A percentile compares a stretch with the other conserved stretches of the same genome.
Conservation (phyloP, 768 basidiomycete species). For the Artomyces pyxidatus region DNA sequence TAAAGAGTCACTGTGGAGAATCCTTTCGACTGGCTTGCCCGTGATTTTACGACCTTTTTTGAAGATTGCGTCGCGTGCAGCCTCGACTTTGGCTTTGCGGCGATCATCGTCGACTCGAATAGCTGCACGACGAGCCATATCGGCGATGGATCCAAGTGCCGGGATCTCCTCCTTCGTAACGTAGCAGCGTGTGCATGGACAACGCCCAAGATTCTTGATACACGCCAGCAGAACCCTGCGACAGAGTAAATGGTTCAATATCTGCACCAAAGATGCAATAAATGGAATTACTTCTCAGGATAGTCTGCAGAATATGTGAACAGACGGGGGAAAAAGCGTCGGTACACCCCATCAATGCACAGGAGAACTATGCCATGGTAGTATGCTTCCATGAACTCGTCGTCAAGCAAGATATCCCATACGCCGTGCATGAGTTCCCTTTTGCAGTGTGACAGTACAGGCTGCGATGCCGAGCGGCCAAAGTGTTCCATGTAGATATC, state of each 20-base stretch:
- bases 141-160: slow-evolving; percentile 8
- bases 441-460: slow-evolving; percentile 21
- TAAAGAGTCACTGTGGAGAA: slow-evolving; percentile 13
- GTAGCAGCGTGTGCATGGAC: slow-evolving; percentile 25
- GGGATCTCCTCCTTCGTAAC: slow-evolving; percentile 13
- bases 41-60: slow-evolving; percentile 5
- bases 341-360: slow-evolving; percentile 19
- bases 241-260: not conserved
- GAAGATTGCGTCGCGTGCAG: slow-evolving; percentile 12
- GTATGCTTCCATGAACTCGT: slow-evolving; percentile 18
- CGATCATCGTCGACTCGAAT: not conserved
- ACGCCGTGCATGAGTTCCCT: slow-evolving; percentile 23
- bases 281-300: slow-evolving; percentile 23
- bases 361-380: slow-evolving; percentile 18
- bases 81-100: not conserved
- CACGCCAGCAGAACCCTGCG: slow-evolving; percentile 21
- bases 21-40: slow-evolving; percentile 3
- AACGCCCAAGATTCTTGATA: slow-evolving; percentile 21
- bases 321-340: slow-evolving; percentile 18
- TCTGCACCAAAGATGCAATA: not conserved
- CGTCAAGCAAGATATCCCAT: slow-evolving; percentile 19
- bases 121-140: slow-evolving; percentile 3
- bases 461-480: not conserved
- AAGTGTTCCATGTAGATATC: slow-evolving; percentile 17
- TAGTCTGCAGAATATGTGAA: slow-evolving; percentile 25